Evolutionary conservation across 352 stramenopile species (phyloP), one percentile per base, ranked within the genome.

Genomic region (Nothophytophthora sp.): DNA sequence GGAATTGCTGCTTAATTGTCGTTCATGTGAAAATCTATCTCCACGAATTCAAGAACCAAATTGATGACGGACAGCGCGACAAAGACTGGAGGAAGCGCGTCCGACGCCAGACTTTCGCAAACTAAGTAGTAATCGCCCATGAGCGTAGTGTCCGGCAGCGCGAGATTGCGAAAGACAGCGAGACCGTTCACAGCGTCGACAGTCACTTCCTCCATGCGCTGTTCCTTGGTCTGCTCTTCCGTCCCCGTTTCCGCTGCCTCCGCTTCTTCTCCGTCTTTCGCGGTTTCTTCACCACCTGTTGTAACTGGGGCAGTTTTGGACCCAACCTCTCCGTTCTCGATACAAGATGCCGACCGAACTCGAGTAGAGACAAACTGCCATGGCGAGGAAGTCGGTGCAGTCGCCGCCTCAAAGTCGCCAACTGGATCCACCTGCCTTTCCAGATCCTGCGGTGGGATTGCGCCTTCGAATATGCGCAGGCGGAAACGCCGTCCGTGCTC

Each of bases 381-480:
- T 13, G 63, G 55, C 11, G 43, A 28, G 13, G 44, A 12, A 34
- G 25, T 27, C 5, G 11, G 30, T 2, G 20, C 13, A 23, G 16
- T 6, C 1, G 2, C 23, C 13, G 20, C 4, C 5, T 55, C 23
- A 12, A 10, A 5, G 2, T 18, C 34, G 15, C 8, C 5, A 19
- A 5, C 35, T 12, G 35, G 18, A n/a, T 33, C 12, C 5, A 29
- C 16, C 18, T 37, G 16, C n/a, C 13, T 29, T 12, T 30, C 23
- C 25, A 42, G 12, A 4, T 10, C 38, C 9, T 44, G 40, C 2
- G 12, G 16, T 24, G 43, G 56, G 18, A 50, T 27, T 3, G 47
- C 22, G 2, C 67, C 73, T 57, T 81, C 55, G 41, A 80, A 81
- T 5, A 85, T 48, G 4, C 63, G 60, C 10, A 85, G 19, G 11